phyloP scores from a whole-genome alignment of 129 eudicot species.

The Silybum marianum region DNA sequence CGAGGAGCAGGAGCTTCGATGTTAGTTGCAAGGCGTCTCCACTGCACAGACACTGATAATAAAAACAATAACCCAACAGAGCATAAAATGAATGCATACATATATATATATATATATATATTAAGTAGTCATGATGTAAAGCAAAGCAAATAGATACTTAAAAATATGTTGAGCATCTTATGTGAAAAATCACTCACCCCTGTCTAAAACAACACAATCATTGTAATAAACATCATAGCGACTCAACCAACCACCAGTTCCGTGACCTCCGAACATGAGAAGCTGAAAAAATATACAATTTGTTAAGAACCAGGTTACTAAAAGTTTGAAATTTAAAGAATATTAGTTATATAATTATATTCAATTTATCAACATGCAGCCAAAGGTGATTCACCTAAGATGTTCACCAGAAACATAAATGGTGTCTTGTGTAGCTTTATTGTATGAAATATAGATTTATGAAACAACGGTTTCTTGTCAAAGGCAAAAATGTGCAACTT shows the following conservation, averaged over 20 bases:
- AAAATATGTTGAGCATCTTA: neutral
- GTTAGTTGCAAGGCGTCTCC: constrained; percentile 83
- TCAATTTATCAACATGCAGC: neutral
- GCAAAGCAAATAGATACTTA: constrained; percentile 17
- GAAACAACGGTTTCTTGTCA: neutral
- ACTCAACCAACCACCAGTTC: constrained; percentile 99
- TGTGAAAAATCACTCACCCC: constrained; percentile 64
- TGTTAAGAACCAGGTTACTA: neutral
- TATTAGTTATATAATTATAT: neutral
- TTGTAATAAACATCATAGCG: constrained; percentile 92
- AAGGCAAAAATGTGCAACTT: neutral
- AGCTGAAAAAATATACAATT: constrained; percentile 53
- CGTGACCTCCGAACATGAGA: constrained; percentile 95
- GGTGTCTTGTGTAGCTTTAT: constrained; percentile 5
- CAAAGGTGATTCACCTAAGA: neutral
- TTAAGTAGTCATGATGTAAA: neutral
- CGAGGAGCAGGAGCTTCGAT: constrained; percentile 83
- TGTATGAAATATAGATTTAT: neutral
- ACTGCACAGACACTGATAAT: constrained; percentile 84
- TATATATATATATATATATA: too few species aligned
- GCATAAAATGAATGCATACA: constrained; percentile 2
- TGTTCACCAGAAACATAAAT: neutral
- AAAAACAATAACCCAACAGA: constrained; percentile 25
- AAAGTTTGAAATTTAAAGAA: neutral
- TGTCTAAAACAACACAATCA: constrained; percentile 86